A percentile compares a stretch with the other conserved stretches of the same genome.
Evolutionary conservation across 352 stramenopile genomes (phyloP).

Genomic region (Pythium periplocum): DNA sequence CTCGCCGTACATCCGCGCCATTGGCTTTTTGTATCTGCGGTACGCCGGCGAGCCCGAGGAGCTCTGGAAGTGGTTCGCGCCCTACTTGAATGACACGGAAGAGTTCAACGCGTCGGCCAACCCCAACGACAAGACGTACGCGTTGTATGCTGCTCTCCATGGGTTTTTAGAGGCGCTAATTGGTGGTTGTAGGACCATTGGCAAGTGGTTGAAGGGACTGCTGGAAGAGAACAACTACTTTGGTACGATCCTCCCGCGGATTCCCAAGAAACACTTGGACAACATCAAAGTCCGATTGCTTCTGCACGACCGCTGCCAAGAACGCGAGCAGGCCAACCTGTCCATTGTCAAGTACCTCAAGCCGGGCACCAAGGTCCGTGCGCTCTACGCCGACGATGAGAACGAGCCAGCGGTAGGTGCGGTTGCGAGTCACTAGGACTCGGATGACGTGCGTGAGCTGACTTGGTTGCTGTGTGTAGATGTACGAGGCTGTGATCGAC

Average conservation of each 20-base stretch:
- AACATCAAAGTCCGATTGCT: constrained; percentile 95
- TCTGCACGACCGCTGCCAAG: constrained; percentile 55
- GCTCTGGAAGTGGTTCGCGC: constrained; percentile 94
- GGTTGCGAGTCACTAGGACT: no score
- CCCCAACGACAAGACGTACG: constrained; percentile 71
- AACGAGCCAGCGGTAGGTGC: constrained; percentile 80
- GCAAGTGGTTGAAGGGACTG: constrained; percentile 87
- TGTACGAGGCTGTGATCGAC: constrained; percentile 97
- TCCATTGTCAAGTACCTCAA: constrained; percentile 72
- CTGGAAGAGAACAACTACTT: constrained; percentile 96
- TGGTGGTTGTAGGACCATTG: constrained; percentile 79
- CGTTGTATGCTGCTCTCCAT: constrained; percentile 13
- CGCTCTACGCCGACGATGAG: constrained; percentile 96
- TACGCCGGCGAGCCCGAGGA: constrained; percentile 92
- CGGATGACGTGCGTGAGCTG: no score
- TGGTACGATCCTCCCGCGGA: constrained; percentile 93
- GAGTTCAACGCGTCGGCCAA: constrained; percentile 88
- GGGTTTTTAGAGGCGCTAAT: constrained; percentile 3
- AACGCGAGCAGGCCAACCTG: constrained; percentile 60
- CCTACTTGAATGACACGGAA: constrained; percentile 95
- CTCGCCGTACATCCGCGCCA: constrained; percentile 94
- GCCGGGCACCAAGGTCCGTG: constrained; percentile 87
- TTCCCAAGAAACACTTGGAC: constrained; percentile 94
- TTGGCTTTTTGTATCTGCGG: constrained; percentile 97
- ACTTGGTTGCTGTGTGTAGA: constrained; percentile 27